Evolutionary conservation across 78 protist genomes (phyloP).

Genomic region (slime mould (Dictyostelium discoideum)): DNA sequence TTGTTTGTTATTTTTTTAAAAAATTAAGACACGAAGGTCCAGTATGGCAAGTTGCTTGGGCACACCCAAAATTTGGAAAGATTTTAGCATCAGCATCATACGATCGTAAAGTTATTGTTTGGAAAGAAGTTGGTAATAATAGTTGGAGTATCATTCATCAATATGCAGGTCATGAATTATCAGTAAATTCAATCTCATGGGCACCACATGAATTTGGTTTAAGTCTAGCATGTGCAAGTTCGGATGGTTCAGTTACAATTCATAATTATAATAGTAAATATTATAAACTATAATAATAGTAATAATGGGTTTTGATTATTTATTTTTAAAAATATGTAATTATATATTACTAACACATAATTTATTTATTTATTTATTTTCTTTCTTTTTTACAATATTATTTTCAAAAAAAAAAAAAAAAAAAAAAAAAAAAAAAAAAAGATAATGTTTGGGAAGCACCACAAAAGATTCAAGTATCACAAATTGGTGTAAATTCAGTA

Average conservation of each 20-base stretch:
- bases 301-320: background rate
- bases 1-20: background rate
- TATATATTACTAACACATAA: background rate
- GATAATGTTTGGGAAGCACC: constrained; percentile 76
- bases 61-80: constrained; percentile 97
- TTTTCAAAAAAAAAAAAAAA: background rate
- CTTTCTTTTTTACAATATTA: background rate
- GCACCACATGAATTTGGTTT: constrained; percentile 94
- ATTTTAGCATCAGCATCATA: constrained; percentile 97
- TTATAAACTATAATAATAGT: background rate
- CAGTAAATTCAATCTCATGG: constrained; percentile 94
- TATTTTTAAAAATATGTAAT: background rate
- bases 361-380: background rate
- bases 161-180: constrained; percentile 85
- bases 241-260: constrained; percentile 91
- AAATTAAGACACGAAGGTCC: constrained; percentile 96
- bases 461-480: constrained; percentile 82
- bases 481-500: constrained; percentile 92
- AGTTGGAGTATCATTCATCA: constrained; percentile 83
- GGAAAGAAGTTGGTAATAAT: constrained; percentile 89
- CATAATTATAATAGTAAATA: constrained; percentile 69
- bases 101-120: constrained; percentile 96
- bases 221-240: constrained; percentile 90
- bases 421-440: background rate
- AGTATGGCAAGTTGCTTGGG: constrained; percentile 99